Base-by-base conservation (phyloP, 140 eudicot genomes). In the Erigeron philadelphicus region DNA sequence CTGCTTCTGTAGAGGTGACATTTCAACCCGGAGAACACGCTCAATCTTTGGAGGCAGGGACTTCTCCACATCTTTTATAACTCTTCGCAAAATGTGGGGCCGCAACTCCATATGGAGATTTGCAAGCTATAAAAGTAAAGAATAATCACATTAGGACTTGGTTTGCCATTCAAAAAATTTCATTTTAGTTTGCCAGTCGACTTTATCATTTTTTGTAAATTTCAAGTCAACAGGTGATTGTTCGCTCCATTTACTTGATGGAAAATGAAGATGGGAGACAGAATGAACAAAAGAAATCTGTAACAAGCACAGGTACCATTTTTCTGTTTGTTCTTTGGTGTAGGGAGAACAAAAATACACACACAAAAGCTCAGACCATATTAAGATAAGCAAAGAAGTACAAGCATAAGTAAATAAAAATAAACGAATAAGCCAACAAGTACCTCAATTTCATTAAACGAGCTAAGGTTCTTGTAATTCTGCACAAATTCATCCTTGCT, bases 1-100 rank as follows among this genome's bases (percentile, higher is more conserved):
- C 99, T 89, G 99, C 74, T 94, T 94, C 81, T 94, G 99, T 42
- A 94, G 85, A 72, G 99, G 99, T 50, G 99, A 94, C 99, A 94
- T 94, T 78, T 94, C 99, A 79, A 94, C 97, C 76, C 99, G 87
- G 9, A 94, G 87, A 72, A 94, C 87, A 19, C 99, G 97, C 74
- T 94, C 99, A 55, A 94, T 89, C 75, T 94, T 94, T 40, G 99
- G 99, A 56, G 99, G 99, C 85, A 94, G 78, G 3, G 99, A 94
- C 84, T 89, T 94, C 88, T 94, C 99, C 49, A 94, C 99, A 66
- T 94, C 99, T 76, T 94, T 94, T 44, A 94, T 94, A 54, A 94
- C 99, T 79, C 99, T 87, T 64, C 99, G 81, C 43, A 94, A 87
- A 61, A 94, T 89, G 77, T 89, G 99, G 66, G 99, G 99, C 79